A percentile compares a stretch with the other conserved stretches of the same genome.
Evolutionary conservation across 805 yeast species (phyloP).

Genomic region (Barnettozyma californica): DNA sequence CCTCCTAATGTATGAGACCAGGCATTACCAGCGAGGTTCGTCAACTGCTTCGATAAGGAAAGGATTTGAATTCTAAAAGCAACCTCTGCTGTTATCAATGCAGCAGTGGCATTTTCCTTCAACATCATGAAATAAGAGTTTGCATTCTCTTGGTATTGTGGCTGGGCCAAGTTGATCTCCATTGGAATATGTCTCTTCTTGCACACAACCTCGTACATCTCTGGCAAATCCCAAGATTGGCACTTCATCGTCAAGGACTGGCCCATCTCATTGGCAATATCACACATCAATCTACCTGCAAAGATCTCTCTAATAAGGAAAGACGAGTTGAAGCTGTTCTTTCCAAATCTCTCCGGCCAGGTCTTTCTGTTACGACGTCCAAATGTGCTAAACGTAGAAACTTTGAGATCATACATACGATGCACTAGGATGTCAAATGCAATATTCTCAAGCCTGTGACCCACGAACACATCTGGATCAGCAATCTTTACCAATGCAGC

Average conservation of each 20-base stretch:
- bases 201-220: constrained; percentile 83
- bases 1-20: constrained; percentile 95
- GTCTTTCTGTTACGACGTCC: constrained; percentile 75
- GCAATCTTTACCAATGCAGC: constrained; percentile 59
- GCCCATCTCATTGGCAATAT: constrained; percentile 91
- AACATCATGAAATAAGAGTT: constrained; percentile 62
- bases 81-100: constrained; percentile 67
- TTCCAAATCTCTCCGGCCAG: constrained; percentile 75
- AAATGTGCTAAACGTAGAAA: constrained; percentile 72
- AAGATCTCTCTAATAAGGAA: constrained; percentile 62
- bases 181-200: constrained; percentile 52
- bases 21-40: constrained; percentile 93
- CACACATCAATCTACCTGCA: constrained; percentile 86
- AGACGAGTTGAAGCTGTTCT: constrained; percentile 43
- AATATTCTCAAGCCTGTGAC: constrained; percentile 78
- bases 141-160: constrained; percentile 63
- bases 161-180: constrained; percentile 70
- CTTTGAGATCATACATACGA: constrained; percentile 68
- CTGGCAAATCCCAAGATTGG: constrained; percentile 89
- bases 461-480: constrained; percentile 92
- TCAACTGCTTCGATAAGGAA: constrained; percentile 84
- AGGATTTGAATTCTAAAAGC: constrained; percentile 81
- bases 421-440: constrained; percentile 77
- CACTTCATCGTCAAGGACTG: constrained; percentile 87
- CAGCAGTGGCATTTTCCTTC: constrained; percentile 60